Evolutionary conservation across 2,329 filamentous ascomycete genomes (phyloP), one percentile per base, ranked within the genome.

Genomic region (Pezicula carpinea): DNA sequence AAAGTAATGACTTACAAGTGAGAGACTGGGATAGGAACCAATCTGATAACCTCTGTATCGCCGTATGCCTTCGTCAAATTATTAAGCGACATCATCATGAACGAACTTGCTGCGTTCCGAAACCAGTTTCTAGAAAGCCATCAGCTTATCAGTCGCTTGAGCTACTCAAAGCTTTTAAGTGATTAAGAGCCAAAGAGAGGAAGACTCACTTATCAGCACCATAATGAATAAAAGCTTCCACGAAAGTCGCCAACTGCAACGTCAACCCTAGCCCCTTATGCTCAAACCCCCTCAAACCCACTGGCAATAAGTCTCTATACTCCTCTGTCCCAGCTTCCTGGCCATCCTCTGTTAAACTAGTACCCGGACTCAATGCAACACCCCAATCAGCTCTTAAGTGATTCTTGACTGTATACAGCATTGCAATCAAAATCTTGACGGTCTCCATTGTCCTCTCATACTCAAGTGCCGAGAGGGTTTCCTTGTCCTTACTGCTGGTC

Each of bases 361-460:
- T 56, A 32, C 58, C 51, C 26, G 44, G 58, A 53, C 40, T 59
- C 13, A 50, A 52, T 43, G 74, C 63, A 34, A 75, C 68, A 43
- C 74, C 73, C 76, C 80, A 85, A 62, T 83, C 80, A 1, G 78
- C 76, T 15, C 80, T 75, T 1, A 85, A 66, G 57, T 83, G 80
- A 58, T 83, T 80, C 57, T 84, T 85, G 36, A 82, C 73, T 0
- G 80, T 78, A 56, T 80, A 83, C 2, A 83, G 71, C 42, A 83
- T 72, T 0, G 80, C 80, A 50, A 84, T 71, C 10, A 84, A 65
- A 10, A 81, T 72, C 11, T 79, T 71, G 2, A 84, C 68, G 0
- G 74, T 75, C 35, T 74, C 70, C 56, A 84, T 80, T 74, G 53
- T 83, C 77, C 43, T 73, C 65, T 41, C 67, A 43, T 59, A 57